phyloP scores from a whole-genome alignment of 2,329 filamentous ascomycete genomes.

The Diaporthe sp. region DNA sequence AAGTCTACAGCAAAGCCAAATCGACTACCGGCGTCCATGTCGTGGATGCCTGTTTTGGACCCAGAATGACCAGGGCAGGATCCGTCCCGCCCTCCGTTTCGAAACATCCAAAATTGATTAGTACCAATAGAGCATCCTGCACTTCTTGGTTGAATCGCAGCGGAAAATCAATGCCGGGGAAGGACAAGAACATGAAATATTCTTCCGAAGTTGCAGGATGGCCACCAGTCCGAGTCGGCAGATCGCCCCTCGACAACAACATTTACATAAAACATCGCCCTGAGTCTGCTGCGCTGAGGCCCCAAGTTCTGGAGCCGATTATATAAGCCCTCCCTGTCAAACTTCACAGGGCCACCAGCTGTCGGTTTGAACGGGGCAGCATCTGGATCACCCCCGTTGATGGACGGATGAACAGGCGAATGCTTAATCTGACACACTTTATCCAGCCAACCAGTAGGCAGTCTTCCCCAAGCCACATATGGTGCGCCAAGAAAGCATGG shows the following conservation, averaged over 20 bases:
- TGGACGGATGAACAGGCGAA: not conserved
- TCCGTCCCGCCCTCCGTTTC: not conserved
- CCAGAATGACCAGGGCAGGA: not conserved
- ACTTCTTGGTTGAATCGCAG: not conserved
- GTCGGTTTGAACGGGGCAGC: not conserved
- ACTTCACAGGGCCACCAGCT: not conserved
- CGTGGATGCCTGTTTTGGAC: not conserved
- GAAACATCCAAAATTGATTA: not conserved
- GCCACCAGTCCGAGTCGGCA: not conserved
- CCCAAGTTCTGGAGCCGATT: not conserved
- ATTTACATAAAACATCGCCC: not conserved
- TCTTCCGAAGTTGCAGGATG: not conserved
- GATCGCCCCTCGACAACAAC: not conserved
- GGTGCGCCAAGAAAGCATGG: slow-evolving; percentile 2
- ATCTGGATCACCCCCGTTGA: not conserved
- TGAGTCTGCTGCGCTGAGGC: not conserved
- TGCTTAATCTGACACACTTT: slow-evolving; percentile 6
- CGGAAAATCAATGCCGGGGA: slow-evolving; percentile 5
- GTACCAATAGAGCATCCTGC: not conserved
- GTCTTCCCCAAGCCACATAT: not conserved
- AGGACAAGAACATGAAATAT: not conserved
- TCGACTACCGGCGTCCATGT: not conserved
- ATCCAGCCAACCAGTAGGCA: not conserved
- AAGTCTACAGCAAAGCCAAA: not conserved
- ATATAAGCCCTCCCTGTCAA: not conserved